phyloP scores from a whole-genome alignment of 2,329 filamentous ascomycete genomes.

The Lojkania enalia region DNA sequence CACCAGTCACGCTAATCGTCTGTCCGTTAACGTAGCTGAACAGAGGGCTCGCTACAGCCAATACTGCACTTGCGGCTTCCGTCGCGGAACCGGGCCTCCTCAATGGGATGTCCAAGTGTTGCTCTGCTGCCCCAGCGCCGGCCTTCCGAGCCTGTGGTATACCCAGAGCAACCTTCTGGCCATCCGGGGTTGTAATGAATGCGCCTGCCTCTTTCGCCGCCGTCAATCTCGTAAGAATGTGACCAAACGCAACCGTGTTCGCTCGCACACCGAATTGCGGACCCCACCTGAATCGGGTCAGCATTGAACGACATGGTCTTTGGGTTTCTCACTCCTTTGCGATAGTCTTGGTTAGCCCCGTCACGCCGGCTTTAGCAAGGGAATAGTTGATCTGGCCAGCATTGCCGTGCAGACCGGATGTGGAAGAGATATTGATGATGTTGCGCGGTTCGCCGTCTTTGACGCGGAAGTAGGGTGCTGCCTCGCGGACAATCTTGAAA shows the following conservation, averaged over 20 bases:
- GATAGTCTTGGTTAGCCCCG: slow-evolving; percentile 83
- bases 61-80: slow-evolving; percentile 76
- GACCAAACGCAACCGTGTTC: slow-evolving; percentile 84
- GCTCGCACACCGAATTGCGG: slow-evolving; percentile 78
- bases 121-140: slow-evolving; percentile 30
- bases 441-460: slow-evolving; percentile 77
- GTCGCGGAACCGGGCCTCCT: slow-evolving; percentile 74
- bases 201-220: slow-evolving; percentile 83
- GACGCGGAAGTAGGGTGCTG: slow-evolving; percentile 85
- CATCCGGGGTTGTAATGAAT: slow-evolving; percentile 75
- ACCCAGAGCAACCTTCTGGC: slow-evolving; percentile 54
- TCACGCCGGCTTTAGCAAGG: slow-evolving; percentile 80
- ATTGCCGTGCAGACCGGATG: slow-evolving; percentile 82
- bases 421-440: slow-evolving; percentile 83
- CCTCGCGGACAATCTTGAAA: slow-evolving; percentile 77
- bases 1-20: slow-evolving; percentile 84
- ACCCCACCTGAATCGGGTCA: slow-evolving; percentile 63
- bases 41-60: slow-evolving; percentile 79
- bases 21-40: slow-evolving; percentile 86
- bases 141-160: slow-evolving; percentile 50
- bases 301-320: neutral
- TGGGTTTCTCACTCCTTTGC: slow-evolving; percentile 66
- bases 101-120: slow-evolving; percentile 73
- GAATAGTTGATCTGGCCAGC: slow-evolving; percentile 91
- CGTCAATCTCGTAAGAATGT: slow-evolving; percentile 78